These are phyloP conservation scores for Datura wrightii DNA, from an alignment of 257 asterid genomes.

Conservation along the genomic window DNA sequence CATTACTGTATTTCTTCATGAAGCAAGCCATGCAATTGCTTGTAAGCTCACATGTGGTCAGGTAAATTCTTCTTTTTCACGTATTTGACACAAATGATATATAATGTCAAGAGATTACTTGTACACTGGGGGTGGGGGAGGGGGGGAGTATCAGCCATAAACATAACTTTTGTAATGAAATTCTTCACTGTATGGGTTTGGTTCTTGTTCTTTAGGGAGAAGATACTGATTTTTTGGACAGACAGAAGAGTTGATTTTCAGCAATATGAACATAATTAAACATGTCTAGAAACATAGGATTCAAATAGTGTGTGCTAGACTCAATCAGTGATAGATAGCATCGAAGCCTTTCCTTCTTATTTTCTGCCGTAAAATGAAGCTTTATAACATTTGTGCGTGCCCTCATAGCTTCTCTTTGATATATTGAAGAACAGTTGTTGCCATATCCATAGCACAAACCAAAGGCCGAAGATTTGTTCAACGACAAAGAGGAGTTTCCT, in stretches of 20 bases:
- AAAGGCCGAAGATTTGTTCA: neutral
- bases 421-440: neutral
- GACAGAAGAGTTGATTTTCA: too few species aligned
- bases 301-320: too few species aligned
- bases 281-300: neutral
- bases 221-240: neutral
- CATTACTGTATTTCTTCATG: constrained; percentile 95
- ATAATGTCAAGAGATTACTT: neutral
- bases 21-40: constrained; percentile 98
- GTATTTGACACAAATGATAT: neutral
- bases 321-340: neutral
- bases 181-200: neutral
- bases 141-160: too few species aligned
- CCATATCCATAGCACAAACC: neutral
- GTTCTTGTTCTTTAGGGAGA: neutral
- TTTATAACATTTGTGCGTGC: neutral
- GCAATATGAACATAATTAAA: neutral
- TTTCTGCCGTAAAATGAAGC: neutral
- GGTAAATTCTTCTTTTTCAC: constrained; percentile 48
- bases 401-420: neutral
- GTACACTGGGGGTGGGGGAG: neutral
- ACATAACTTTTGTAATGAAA: too few species aligned
- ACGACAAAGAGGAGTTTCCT: neutral
- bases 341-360: neutral
- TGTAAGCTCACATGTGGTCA: constrained; percentile 96